Conservation (phyloP, 1,139 yeast genomes). For the Blastobotrys niveus region DNA sequence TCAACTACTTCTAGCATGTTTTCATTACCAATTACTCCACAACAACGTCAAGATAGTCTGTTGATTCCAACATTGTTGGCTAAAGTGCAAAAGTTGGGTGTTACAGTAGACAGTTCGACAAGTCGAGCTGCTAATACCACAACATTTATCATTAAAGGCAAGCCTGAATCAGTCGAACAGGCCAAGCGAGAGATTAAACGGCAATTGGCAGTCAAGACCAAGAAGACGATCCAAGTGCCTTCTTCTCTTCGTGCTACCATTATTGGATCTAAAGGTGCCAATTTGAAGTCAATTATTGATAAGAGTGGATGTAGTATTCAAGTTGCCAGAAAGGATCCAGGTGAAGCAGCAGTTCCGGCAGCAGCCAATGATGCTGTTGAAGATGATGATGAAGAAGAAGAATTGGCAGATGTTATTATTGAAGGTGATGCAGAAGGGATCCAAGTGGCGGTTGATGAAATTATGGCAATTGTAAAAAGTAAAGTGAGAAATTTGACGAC, state of each 20-base stretch:
- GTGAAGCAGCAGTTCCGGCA: constrained; percentile 17
- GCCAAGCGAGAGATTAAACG: constrained; percentile 76
- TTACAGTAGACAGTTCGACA: constrained; percentile 78
- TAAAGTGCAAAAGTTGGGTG: constrained; percentile 56
- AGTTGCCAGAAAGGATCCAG: constrained; percentile 40
- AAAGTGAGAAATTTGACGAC: constrained; percentile 41
- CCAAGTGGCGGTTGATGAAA: constrained; percentile 62
- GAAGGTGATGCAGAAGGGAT: constrained; percentile 87
- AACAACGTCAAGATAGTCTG: constrained; percentile 18
- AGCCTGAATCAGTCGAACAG: constrained; percentile 55
- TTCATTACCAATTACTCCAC: constrained; percentile 13
- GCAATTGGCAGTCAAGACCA: constrained; percentile 62
- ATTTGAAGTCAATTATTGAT: constrained; percentile 71
- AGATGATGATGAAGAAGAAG: constrained; percentile 46
- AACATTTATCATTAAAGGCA: constrained; percentile 81
- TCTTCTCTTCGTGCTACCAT: constrained; percentile 71
- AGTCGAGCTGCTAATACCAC: constrained; percentile 72
- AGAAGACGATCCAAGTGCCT: constrained; percentile 61
- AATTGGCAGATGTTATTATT: constrained; percentile 54
- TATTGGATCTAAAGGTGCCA: constrained; percentile 86
- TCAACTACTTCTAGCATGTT: constrained; percentile 1
- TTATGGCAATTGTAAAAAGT: constrained; percentile 67
- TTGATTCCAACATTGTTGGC: constrained; percentile 36
- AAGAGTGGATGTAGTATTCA: constrained; percentile 70
- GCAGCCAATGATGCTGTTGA: constrained; percentile 29